phyloP scores from a whole-genome alignment of 2,329 filamentous ascomycete genomes.

The Pseudocercospora macadamiae region DNA sequence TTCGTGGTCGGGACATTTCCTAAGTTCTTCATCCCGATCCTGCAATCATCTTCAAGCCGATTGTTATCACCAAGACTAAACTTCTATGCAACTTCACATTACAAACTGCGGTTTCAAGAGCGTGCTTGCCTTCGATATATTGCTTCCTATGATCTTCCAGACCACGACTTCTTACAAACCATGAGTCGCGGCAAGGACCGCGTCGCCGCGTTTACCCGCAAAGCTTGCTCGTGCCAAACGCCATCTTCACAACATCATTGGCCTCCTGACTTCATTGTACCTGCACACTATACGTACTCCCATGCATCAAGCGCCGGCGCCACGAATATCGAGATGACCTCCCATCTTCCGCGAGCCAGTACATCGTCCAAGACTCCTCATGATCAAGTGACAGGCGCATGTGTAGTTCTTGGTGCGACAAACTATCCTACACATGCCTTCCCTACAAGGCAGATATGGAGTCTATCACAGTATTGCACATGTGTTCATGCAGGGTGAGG shows the following conservation, averaged over 20 bases:
- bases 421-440: slow-evolving; percentile 9
- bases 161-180: background rate
- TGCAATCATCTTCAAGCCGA: background rate
- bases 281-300: slow-evolving; percentile 2
- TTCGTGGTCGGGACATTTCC: background rate
- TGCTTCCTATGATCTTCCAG: background rate
- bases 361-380: slow-evolving; percentile 13
- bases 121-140: too few relatives aligned
- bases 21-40: background rate
- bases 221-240: slow-evolving; percentile 9
- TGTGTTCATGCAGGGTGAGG: slow-evolving; percentile 4
- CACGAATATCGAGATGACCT: slow-evolving; percentile 17
- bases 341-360: slow-evolving; percentile 19
- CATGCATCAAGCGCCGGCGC: slow-evolving; percentile 15
- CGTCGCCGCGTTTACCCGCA: background rate
- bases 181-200: background rate
- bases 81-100: too few relatives aligned
- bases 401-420: slow-evolving; percentile 10
- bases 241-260: slow-evolving; percentile 20
- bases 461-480: slow-evolving; percentile 13
- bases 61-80: too few relatives aligned
- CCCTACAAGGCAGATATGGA: slow-evolving; percentile 10
- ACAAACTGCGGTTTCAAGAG: too few relatives aligned
- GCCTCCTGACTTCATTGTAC: slow-evolving; percentile 15
- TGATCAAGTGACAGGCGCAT: slow-evolving; percentile 8